Base-by-base conservation (phyloP, 1,284 basidiomycete species). In the Boletellus sp. region DNA sequence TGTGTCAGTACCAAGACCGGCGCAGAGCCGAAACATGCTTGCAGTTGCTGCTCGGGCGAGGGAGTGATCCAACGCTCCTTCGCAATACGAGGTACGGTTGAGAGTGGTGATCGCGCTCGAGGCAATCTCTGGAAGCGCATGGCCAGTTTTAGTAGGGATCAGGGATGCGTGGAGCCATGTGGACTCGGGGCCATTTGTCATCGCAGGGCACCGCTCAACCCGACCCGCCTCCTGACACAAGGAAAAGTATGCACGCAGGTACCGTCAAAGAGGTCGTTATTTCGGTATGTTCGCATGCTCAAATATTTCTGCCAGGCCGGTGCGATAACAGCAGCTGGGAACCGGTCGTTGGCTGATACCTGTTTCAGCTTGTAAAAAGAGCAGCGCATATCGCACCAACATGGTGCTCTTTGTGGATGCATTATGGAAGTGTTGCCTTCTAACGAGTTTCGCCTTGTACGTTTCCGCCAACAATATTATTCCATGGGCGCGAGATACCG, bases 341-440 rank as follows among this genome's bases (percentile, higher is more conserved):
- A 63, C 52, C 41, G 40, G 33, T 44, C 39, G 56, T 38, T 43
- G 36, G 45, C 29, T 57, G 53, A 65, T 51, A 57, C 65, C 64
- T 61, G 59, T 68, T 68, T 66, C 62, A 68, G 62, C 48, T 36
- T 45, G 41, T 41, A 48, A 41, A 61, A 55, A 52, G 43, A 35
- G 30, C 32, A 30, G 26, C 20, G 33, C 43, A 47, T 36, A 38
- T 50, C 33, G 39, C 38, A 27, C 45, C 37, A 43, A 39, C 42
- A 36, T 23, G 49, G 43, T 50, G 53, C 57, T 50, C 62, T 49
- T 51, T 48, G 63, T 61, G 63, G 61, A 61, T 64, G 59, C 57
- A 34, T 58, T 49, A 52, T 45, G 50, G 59, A 66, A 66, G 59
- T 48, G 34, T 47, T 46, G 40, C 27, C 60, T 61, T 63, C 60